phyloP scores from a whole-genome alignment of 2,329 filamentous ascomycete genomes.

The Elsinoe australis region DNA sequence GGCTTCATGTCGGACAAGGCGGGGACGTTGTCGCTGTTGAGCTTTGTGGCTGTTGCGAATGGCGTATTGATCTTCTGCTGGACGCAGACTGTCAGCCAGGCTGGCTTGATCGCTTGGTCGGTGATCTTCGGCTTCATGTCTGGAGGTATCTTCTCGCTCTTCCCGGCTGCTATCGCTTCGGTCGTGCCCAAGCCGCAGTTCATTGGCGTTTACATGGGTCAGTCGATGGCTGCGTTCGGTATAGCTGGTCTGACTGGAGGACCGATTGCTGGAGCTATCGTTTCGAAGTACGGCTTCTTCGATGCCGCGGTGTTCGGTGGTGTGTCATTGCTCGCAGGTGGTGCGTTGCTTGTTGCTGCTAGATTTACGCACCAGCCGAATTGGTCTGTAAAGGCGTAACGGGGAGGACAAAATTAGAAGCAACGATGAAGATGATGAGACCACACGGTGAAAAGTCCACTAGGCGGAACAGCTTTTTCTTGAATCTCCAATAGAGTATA shows the following conservation, averaged over 20 bases:
- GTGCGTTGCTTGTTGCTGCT: background rate
- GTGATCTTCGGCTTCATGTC: conserved; percentile 11
- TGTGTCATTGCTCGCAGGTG: background rate
- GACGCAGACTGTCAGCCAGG: conserved; percentile 9
- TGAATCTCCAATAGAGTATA: too few species aligned
- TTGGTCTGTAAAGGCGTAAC: conserved; percentile 10
- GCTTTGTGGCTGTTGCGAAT: conserved; percentile 31
- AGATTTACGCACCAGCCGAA: conserved; percentile 8
- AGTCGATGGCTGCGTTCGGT: conserved; percentile 6
- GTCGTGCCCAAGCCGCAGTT: conserved; percentile 2
- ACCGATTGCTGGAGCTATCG: conserved; percentile 16
- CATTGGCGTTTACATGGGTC: conserved; percentile 17
- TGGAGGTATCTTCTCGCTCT: conserved; percentile 14
- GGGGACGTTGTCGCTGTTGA: conserved; percentile 36
- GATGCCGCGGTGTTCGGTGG: conserved; percentile 1
- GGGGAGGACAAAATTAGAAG: background rate
- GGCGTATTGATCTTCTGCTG: conserved; percentile 33
- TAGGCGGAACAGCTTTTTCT: too few species aligned
- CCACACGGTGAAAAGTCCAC: too few species aligned
- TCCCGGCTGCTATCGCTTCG: conserved; percentile 8
- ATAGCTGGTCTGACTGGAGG: conserved; percentile 16
- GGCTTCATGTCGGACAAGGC: conserved; percentile 50
- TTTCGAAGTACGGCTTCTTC: conserved; percentile 13
- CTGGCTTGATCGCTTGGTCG: conserved; percentile 15
- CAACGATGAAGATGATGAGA: too few species aligned